Conservation (phyloP, 2,329 filamentous ascomycete species). For the Xylariaceae sp. region DNA sequence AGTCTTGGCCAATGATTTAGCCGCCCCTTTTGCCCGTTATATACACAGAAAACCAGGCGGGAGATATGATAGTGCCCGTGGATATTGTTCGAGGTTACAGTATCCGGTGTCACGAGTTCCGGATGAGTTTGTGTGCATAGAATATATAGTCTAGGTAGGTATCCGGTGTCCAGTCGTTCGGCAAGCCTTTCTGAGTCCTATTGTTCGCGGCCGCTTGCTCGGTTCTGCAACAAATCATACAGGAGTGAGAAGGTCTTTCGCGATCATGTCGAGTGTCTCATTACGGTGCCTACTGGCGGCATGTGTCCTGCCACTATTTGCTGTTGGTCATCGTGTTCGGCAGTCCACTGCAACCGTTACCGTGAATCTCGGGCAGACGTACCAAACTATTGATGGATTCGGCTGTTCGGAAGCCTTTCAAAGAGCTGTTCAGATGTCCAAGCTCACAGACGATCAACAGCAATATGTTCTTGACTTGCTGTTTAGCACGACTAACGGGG, state of each 20-base stretch:
- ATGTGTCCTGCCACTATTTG: constrained; percentile 4
- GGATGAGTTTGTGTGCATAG: not conserved
- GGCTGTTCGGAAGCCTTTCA: constrained; percentile 49
- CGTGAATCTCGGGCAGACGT: constrained; percentile 25
- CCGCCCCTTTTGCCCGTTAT: constrained; percentile 10
- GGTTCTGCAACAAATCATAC: too few species aligned
- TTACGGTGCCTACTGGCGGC: constrained; percentile 13
- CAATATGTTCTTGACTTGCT: constrained; percentile 43
- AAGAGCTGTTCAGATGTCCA: constrained; percentile 40
- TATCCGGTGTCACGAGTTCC: not conserved
- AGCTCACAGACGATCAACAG: constrained; percentile 28
- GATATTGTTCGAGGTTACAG: constrained; percentile 6
- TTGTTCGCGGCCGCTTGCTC: too few species aligned
- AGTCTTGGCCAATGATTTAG: constrained; percentile 14
- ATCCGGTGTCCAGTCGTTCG: too few species aligned
- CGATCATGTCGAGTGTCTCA: constrained; percentile 6
- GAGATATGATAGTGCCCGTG: not conserved
- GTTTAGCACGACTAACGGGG: constrained; percentile 44
- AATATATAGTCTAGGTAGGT: too few species aligned
- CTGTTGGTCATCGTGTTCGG: constrained; percentile 1
- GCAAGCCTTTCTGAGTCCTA: too few species aligned
- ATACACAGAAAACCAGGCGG: constrained; percentile 8
- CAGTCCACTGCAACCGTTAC: constrained; percentile 24
- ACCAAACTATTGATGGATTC: constrained; percentile 45
- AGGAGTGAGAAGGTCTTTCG: too few species aligned